Evolutionary conservation across 805 yeast genomes (phyloP), one percentile per base, ranked within the genome.

Genomic region (Danielia reshetovae): DNA sequence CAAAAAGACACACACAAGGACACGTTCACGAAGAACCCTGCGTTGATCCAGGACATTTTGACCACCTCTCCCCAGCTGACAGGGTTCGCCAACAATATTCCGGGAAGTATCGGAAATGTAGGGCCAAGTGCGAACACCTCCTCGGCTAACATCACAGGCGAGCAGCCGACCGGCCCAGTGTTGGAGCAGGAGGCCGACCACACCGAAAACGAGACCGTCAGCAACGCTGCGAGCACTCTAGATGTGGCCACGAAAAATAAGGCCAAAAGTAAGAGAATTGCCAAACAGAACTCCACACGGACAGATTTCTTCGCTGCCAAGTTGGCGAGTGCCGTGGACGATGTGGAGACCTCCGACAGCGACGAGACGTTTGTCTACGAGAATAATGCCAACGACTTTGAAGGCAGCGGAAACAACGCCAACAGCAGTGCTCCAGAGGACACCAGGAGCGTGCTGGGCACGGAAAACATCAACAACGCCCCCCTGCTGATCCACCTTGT

Each of bases 341-440:
- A 87, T 48, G 89, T 78, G 28, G 86, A 84, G 41, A 78, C 84
- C 26, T 81, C 89, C 22, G 97, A 89, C 55, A 79, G 88, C 17
- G 96, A 89, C 48, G 98, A 93, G 57, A 87, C 95, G 2, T 90
- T 93, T 69, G 96, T 90, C n/a, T 90, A 90, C 57, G 97, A 89
- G 51, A 76, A 67, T 30, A 46, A 46, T 28, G 43, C 47, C 18
- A 56, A 54, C 39, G 60, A 55, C 28, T 50, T 37, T 23, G 61
- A 55, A 22, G 41, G 32, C 7, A 30, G 13, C 25, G 39, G 34
- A 4, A 31, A 24, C 27, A 33, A 37, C 13, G 28, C 7, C 6
- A 26, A 11, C 8, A 11, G 6, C 9, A 9, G 13, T 7, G 26
- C 13, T 10, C 26, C n/a, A n/a, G n/a, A n/a, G n/a, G 22, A 19